Percentiles rank a stretch among this genome's conserved stretches.
Conservation (phyloP, 371 early-diverging fungal species). For the Syncephalis fuscata region DNA sequence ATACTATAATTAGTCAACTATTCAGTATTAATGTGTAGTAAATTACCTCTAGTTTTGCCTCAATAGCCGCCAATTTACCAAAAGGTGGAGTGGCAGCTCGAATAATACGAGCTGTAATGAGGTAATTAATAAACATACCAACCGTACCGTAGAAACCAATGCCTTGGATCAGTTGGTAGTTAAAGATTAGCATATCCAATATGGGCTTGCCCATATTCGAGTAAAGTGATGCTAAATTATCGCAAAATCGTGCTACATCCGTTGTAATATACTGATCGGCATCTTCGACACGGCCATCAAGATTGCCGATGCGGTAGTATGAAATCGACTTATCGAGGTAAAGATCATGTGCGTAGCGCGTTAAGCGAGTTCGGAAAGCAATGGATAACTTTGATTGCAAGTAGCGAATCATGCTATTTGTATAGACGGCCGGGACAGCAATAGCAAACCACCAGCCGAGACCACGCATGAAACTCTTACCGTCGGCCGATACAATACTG, state of each 20-base stretch:
- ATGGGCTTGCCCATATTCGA: slow-evolving; percentile 75
- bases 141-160: slow-evolving; percentile 58
- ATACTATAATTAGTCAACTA: too few relatives aligned
- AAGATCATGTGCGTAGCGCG: slow-evolving; percentile 56
- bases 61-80: slow-evolving; percentile 68
- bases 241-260: slow-evolving; percentile 72
- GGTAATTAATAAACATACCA: slow-evolving; percentile 46
- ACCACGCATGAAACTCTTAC: slow-evolving; percentile 31
- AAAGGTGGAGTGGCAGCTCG: slow-evolving; percentile 67
- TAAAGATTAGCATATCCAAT: slow-evolving; percentile 71
- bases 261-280: slow-evolving; percentile 78
- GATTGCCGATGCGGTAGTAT: slow-evolving; percentile 67
- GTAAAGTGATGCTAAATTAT: slow-evolving; percentile 52
- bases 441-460: slow-evolving; percentile 87
- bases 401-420: slow-evolving; percentile 89
- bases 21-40: too few relatives aligned
- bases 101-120: slow-evolving; percentile 48
- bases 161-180: slow-evolving; percentile 56
- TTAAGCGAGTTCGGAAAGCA: slow-evolving; percentile 70
- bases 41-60: slow-evolving; percentile 63
- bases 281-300: slow-evolving; percentile 71
- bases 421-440: slow-evolving; percentile 93
- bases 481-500: slow-evolving; percentile 48
- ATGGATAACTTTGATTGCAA: slow-evolving; percentile 85
- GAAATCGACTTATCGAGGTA: slow-evolving; percentile 58